Percentiles rank a stretch among this genome's conserved stretches.
These are phyloP conservation scores for Chalciporus piperatus DNA, from an alignment of 768 basidiomycete species.

Conservation along the genomic window DNA sequence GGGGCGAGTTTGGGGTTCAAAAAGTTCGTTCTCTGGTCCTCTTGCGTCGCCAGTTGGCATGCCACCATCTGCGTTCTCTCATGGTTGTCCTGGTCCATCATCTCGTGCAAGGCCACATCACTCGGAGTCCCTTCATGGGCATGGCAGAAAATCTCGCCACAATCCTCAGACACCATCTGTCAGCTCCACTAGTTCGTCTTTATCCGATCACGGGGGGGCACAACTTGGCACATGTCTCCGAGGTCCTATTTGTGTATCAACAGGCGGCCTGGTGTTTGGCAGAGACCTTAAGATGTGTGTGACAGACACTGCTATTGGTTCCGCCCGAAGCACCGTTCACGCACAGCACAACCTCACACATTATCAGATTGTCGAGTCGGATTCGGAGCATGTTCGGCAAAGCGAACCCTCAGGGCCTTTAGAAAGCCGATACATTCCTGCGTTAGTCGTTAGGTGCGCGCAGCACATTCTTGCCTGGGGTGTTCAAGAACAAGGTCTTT, in stretches of 20 bases:
- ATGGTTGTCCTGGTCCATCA: conserved; percentile 30
- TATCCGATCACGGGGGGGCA: conserved; percentile 50
- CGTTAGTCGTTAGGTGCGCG: conserved; percentile 76
- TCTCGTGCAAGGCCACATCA: conserved; percentile 41
- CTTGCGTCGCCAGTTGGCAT: conserved; percentile 47
- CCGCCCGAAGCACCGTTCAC: conserved; percentile 9
- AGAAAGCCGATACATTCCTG: conserved; percentile 60
- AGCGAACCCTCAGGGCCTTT: conserved; percentile 30
- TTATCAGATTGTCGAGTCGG: background rate
- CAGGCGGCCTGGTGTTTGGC: conserved; percentile 64
- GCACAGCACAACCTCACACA: conserved; percentile 2
- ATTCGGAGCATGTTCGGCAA: background rate
- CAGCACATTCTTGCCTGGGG: conserved; percentile 84
- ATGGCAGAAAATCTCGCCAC: conserved; percentile 42
- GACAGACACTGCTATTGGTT: conserved; percentile 52
- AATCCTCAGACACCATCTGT: conserved; percentile 63
- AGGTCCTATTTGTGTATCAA: conserved; percentile 43
- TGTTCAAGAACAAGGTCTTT: conserved; percentile 81
- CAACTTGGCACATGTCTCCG: conserved; percentile 54
- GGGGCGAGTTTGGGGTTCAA: conserved; percentile 60
- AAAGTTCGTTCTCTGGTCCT: conserved; percentile 34
- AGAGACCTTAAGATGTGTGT: conserved; percentile 54
- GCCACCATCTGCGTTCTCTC: conserved; percentile 37
- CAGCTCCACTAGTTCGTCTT: conserved; percentile 47
- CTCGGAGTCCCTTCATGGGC: conserved; percentile 27